Conservation (phyloP, 306 rosid genomes). For the Prunus padus region DNA sequence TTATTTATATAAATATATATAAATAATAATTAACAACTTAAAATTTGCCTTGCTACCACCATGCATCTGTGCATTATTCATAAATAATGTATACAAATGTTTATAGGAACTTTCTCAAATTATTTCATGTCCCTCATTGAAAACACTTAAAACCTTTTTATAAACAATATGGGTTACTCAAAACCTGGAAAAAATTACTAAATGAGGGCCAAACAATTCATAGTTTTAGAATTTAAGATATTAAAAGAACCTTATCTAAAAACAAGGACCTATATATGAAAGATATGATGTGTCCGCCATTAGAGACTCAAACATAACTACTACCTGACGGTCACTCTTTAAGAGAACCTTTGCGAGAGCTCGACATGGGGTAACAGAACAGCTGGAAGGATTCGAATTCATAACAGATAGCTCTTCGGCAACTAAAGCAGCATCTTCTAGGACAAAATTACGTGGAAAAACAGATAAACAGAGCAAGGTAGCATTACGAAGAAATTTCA, state of each 20-base stretch:
- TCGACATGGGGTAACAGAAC: conserved; percentile 72
- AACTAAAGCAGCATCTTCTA: conserved; percentile 83
- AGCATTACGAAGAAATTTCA: conserved; percentile 74
- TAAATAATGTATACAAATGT: not conserved
- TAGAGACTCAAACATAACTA: conserved; percentile 11
- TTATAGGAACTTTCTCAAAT: not conserved
- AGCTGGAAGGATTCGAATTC: conserved; percentile 50
- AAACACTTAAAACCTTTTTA: not conserved
- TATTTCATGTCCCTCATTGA: not conserved
- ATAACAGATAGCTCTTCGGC: conserved; percentile 73
- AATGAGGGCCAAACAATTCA: not conserved
- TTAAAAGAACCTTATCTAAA: not conserved
- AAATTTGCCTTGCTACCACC: no score
- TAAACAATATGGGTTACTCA: not conserved
- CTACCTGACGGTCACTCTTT: conserved; percentile 87
- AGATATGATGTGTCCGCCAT: not conserved
- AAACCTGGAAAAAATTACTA: not conserved
- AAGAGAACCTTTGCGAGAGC: conserved; percentile 77
- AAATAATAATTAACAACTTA: no score
- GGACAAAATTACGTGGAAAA: conserved; percentile 74
- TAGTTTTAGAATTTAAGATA: not conserved
- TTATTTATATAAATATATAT: no score
- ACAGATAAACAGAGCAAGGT: conserved; percentile 69
- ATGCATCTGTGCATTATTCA: not conserved
- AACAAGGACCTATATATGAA: not conserved